These are phyloP conservation scores for Astrothelium macrocarpum DNA, from an alignment of 495 filamentous ascomycete species.

Conservation along the genomic window DNA sequence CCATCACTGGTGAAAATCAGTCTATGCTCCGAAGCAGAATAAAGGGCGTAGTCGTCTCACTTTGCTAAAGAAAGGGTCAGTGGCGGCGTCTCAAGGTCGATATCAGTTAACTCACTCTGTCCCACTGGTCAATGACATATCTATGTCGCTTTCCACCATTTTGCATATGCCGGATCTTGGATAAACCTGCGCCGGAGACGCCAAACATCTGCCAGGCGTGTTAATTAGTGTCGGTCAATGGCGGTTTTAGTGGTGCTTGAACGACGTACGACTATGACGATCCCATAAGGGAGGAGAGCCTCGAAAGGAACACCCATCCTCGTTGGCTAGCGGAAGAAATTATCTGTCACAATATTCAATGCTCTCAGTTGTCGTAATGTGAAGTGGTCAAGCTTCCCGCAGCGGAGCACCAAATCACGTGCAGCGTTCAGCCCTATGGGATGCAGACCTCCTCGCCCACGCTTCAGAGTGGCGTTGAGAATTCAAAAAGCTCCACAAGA, in stretches of 20 bases:
- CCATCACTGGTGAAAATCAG: slow-evolving; percentile 65
- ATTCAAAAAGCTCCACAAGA: background rate
- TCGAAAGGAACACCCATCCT: slow-evolving; percentile 93
- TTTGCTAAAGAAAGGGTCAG: slow-evolving; percentile 56
- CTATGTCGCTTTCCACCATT: slow-evolving; percentile 83
- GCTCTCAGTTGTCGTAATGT: background rate
- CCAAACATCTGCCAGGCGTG: slow-evolving; percentile 70
- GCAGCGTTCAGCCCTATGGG: background rate
- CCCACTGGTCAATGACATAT: slow-evolving; percentile 84
- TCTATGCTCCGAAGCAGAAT: slow-evolving; percentile 9
- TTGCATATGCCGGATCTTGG: slow-evolving; percentile 61
- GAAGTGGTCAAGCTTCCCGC: background rate
- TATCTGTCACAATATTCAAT: background rate
- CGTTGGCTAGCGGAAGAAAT: slow-evolving; percentile 7
- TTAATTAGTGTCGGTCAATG: background rate
- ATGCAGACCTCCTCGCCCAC: background rate
- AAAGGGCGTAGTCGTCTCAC: slow-evolving; percentile 39
- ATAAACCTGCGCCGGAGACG: slow-evolving; percentile 65
- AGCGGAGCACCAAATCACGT: background rate
- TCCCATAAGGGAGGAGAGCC: slow-evolving; percentile 85
- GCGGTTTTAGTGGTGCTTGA: slow-evolving; percentile 12
- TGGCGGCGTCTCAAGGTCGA: slow-evolving; percentile 9
- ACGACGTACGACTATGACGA: slow-evolving; percentile 70
- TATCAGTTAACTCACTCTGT: slow-evolving; percentile 50
- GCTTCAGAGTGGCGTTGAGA: background rate